Conservation (phyloP, 352 stramenopile species). For the Globisporangium canariense region DNA sequence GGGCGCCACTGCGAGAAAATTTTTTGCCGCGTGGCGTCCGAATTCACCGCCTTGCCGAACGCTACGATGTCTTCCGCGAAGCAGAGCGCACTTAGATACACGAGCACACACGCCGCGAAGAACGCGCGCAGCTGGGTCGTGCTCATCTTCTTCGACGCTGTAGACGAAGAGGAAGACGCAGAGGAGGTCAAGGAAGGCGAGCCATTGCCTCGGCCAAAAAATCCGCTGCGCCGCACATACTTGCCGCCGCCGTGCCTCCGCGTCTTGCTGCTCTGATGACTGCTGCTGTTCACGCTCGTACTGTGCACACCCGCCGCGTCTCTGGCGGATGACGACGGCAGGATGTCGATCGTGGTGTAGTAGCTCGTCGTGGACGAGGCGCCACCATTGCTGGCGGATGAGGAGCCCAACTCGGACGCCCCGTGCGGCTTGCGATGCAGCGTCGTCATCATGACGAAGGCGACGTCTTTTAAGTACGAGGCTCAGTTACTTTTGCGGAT, state of each 20-base stretch:
- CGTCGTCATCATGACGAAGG: conserved; percentile 2
- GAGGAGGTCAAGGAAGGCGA: neutral
- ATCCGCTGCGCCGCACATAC: conserved; percentile 8
- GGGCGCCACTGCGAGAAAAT: conserved; percentile 18
- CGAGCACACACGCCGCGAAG: conserved; percentile 18
- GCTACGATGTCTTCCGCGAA: conserved; percentile 20
- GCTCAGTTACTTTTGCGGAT: neutral
- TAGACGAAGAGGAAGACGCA: neutral
- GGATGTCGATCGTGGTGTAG: conserved; percentile 16
- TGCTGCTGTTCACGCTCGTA: neutral
- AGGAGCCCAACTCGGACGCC: neutral
- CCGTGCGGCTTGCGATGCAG: conserved; percentile 15
- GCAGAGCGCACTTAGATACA: conserved; percentile 17
- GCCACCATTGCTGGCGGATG: neutral
- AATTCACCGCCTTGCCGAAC: conserved; percentile 14
- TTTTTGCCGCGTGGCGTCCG: conserved; percentile 16
- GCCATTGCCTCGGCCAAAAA: neutral
- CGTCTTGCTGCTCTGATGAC: conserved; percentile 10
- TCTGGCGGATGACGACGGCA: conserved; percentile 1
- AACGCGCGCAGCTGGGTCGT: conserved; percentile 19
- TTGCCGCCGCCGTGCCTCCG: conserved; percentile 4
- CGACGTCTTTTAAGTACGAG: neutral
- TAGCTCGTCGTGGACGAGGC: neutral
- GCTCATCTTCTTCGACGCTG: conserved; percentile 15
- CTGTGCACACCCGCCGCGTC: neutral